Percentiles rank a stretch among this genome's conserved stretches.
phyloP scores from a whole-genome alignment of 441 rosid species.

The Jatropha podagrica region DNA sequence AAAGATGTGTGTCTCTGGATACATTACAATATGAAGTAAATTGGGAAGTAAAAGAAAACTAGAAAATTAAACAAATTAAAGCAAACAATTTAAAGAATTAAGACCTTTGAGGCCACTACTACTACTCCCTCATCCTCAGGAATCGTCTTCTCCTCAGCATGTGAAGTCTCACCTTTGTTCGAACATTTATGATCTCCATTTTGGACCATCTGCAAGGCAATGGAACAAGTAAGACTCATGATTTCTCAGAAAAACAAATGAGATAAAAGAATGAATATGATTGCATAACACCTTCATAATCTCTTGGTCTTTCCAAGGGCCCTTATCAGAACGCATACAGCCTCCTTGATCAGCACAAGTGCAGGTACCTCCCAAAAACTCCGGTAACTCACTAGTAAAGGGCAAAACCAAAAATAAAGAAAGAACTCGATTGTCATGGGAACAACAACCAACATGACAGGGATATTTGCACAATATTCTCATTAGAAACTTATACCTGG shows the following conservation, averaged over 20 bases:
- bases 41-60: neutral
- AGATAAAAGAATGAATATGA: constrained; percentile 6
- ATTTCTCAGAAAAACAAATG: constrained; percentile 7
- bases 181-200: constrained; percentile 64
- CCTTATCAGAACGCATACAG: constrained; percentile 93
- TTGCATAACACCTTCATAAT: constrained; percentile 55
- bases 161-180: constrained; percentile 31
- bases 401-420: neutral
- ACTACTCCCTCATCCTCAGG: constrained; percentile 39
- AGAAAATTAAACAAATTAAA: neutral
- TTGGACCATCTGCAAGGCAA: constrained; percentile 59
- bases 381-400: constrained; percentile 74
- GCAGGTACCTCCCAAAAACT: constrained; percentile 94
- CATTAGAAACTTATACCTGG: constrained; percentile 39
- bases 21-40: constrained; percentile 19
- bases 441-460: constrained; percentile 1
- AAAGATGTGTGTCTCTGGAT: constrained; percentile 38
- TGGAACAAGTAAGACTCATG: constrained; percentile 15
- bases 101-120: constrained; percentile 38
- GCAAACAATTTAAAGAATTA: constrained; percentile 3
- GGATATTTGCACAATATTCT: neutral
- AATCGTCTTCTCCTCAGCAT: constrained; percentile 43
- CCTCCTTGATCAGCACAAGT: constrained; percentile 87
- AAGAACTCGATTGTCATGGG: neutral
- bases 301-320: constrained; percentile 87